Base-by-base conservation (phyloP, 208 protist genomes). In the Jaenimonas drosophilae region DNA sequence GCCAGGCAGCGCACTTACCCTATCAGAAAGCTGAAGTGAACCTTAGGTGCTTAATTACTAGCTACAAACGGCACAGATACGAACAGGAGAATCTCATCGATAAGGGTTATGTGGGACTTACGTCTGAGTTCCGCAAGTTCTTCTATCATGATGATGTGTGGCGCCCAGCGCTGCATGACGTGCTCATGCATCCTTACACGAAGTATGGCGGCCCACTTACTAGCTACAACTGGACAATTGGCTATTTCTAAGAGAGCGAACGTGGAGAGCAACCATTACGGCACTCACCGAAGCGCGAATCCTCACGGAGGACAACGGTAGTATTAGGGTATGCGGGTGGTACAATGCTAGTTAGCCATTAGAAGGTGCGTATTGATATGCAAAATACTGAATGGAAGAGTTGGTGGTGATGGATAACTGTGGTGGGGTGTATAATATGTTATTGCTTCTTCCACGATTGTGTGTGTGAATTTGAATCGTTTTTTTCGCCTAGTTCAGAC, bases 91-190 rank as follows among this genome's bases (percentile, higher is more conserved):
- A 81, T 55, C 51, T 94, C 40, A 76, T 94, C 36, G 82, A 94
- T 52, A 90, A 94, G 65, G 86, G 86, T 25, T 91, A 75, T 54
- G 81, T 94, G 3, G 86, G 86, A n/a, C 63, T 94, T 30, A 94
- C 81, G 7, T 82, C 72, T 2, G 81, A 94, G 62, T 91, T 91
- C 61, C 63, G 86, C 14, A 94, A 94, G 62, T 94, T 94, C 62
- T 94, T 94, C 60, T 94, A 94, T 61, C 86, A 94, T 64, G 77
- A 79, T 41, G 86, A 94, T 41, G 86, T 94, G n/a, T 94, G 81
- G 79, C 81, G 86, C 37, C 86, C 86, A 17, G 59, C 62, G 19
- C 52, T 94, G 50, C 76, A 90, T 56, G 86, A 94, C 44, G 81
- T 91, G 60, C 56, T 94, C n/a, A 66, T 86, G 76, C 81, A 94